These are phyloP conservation scores for Plasmodiophora brassicae DNA, from an alignment of 208 protist genomes.

Conservation along the genomic window DNA sequence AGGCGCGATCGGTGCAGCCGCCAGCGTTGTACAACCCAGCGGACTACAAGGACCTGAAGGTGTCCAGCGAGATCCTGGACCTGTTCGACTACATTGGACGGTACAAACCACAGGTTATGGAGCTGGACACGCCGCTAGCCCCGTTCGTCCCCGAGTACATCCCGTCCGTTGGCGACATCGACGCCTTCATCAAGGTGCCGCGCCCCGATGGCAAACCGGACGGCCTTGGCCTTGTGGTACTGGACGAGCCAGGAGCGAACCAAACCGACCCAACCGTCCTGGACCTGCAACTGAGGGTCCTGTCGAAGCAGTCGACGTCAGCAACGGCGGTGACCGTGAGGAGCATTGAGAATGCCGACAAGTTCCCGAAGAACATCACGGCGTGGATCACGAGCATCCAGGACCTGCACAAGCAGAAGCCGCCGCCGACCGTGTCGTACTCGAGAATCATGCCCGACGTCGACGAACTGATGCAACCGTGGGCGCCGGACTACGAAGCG, in stretches of 20 bases:
- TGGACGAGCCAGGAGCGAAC: conserved; percentile 88
- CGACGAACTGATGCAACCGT: conserved; percentile 70
- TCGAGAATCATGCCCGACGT: conserved; percentile 90
- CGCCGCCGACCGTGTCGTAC: conserved; percentile 86
- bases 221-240: conserved; percentile 73
- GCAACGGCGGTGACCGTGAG: conserved; percentile 72
- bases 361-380: conserved; percentile 83
- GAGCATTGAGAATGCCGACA: conserved; percentile 85
- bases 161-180: conserved; percentile 88
- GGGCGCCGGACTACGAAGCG: conserved; percentile 84
- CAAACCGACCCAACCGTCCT: conserved; percentile 90
- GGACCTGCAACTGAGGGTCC: conserved; percentile 61
- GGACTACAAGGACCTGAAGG: conserved; percentile 74
- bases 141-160: conserved; percentile 96
- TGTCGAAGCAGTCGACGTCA: conserved; percentile 38
- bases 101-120: conserved; percentile 81
- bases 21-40: conserved; percentile 70
- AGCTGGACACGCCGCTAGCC: conserved; percentile 85
- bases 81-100: conserved; percentile 87
- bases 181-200: conserved; percentile 89
- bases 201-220: conserved; percentile 48
- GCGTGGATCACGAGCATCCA: conserved; percentile 88
- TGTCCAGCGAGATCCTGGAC: conserved; percentile 83
- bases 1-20: background rate
- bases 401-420: conserved; percentile 88